These are phyloP conservation scores for Saccharomycopsis selenospora DNA, from an alignment of 805 yeast genomes.

Conservation along the genomic window DNA sequence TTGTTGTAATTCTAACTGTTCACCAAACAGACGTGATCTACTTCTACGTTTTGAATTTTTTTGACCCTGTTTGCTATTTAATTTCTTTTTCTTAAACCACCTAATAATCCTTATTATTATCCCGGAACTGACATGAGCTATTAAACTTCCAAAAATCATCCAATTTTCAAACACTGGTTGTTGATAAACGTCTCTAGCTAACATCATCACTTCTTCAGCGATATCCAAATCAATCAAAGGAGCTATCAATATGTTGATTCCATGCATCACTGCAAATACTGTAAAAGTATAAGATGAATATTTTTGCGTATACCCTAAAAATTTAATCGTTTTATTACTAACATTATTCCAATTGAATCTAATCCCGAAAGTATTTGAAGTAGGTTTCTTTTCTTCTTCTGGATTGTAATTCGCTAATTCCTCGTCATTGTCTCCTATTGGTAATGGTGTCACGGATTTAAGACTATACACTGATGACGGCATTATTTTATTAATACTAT, in stretches of 20 bases:
- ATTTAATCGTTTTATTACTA: not conserved
- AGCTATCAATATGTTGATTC: constrained; percentile 43
- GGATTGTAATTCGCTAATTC: not conserved
- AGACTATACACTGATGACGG: no score
- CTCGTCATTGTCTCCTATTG: not conserved
- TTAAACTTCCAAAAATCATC: constrained; percentile 40
- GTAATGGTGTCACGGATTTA: not conserved
- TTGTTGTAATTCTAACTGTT: constrained; percentile 17
- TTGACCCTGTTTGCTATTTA: no score
- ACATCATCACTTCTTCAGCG: constrained; percentile 49
- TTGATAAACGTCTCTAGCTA: constrained; percentile 58
- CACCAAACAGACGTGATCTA: constrained; percentile 21
- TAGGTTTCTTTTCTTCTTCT: not conserved
- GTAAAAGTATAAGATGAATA: constrained; percentile 54
- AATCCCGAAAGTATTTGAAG: not conserved
- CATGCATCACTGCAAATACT: constrained; percentile 51
- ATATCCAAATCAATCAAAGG: constrained; percentile 40
- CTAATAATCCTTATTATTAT: constrained; percentile 36
- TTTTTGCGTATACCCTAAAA: constrained; percentile 35
- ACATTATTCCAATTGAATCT: not conserved
- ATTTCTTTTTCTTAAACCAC: constrained; percentile 25
- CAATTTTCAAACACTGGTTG: constrained; percentile 42
- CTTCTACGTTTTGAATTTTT: constrained; percentile 21
- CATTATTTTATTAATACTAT: no score
- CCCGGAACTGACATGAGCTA: constrained; percentile 50